Base-by-base conservation (phyloP, 2,329 filamentous ascomycete species). In the Clathrospora elynae region DNA sequence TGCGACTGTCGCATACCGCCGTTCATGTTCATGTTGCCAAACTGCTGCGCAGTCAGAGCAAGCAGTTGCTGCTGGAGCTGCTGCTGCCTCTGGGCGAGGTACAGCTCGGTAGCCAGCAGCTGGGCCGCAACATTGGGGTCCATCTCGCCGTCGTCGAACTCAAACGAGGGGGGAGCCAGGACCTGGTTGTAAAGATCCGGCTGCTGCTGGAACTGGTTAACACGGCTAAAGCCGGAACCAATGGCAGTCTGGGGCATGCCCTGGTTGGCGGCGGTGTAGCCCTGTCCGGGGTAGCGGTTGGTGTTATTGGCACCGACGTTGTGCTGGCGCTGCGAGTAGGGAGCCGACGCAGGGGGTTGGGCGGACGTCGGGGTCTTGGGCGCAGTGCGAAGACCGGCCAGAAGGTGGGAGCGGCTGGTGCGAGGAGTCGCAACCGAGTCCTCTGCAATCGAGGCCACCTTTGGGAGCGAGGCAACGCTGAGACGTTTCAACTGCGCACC, bases 1-100 rank as follows among this genome's bases (percentile, higher is more conserved):
- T 80, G 76, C 51, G 72, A 69, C 40, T 76, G 73, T 14, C 57
- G 65, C 47, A 61, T 48, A 36, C 55, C 52, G 28, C 53, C 62
- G 64, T 79, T 85, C 46, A 95, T 68, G 69, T 79, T 90, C 73
- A 95, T 76, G 54, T 82, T 83, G 32, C 61, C 60, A 31, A 68
- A 68, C 51, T 68, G 65, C 53, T 69, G 66, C n/a, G 64, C 64
- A 62, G 92, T 93, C 16, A 96, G 84, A 54, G 77, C 88, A 57
- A 90, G 82, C 55, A 97, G 80, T 74, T 97, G 90, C 74, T 96
- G 91, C 73, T 97, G 91, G 37, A 97, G 83, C 53, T 88, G 87
- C 74, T 96, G 90, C 73, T 97, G 92, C 73, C 96, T 91, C 66
- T 96, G 90, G 26, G 90, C 90, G 35, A 99, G 80, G 66, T 95